Evolutionary conservation across 768 basidiomycete genomes (phyloP).

Genomic region (Naganishia randhawae): DNA sequence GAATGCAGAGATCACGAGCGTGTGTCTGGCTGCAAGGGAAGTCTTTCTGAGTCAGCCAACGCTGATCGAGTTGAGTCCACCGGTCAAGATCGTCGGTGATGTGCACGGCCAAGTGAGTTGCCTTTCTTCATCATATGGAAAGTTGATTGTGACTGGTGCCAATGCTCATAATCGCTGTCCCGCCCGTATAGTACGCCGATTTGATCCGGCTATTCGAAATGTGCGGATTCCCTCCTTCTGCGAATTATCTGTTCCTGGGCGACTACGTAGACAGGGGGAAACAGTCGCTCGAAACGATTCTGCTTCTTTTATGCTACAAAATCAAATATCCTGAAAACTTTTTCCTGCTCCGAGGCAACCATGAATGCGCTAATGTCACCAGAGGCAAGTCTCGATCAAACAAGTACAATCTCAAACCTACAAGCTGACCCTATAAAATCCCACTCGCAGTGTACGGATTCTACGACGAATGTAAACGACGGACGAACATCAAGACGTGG

Average conservation of each 20-base stretch:
- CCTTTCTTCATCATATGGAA: neutral
- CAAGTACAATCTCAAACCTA: no score
- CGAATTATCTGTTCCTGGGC: slow-evolving; percentile 97
- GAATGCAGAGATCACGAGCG: slow-evolving; percentile 88
- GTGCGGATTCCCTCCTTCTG: slow-evolving; percentile 96
- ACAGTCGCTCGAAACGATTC: slow-evolving; percentile 95
- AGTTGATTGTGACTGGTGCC: neutral
- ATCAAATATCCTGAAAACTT: slow-evolving; percentile 99
- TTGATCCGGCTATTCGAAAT: slow-evolving; percentile 97
- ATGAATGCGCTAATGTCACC: slow-evolving; percentile 98
- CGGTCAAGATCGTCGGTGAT: slow-evolving; percentile 98
- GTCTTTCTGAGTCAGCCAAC: slow-evolving; percentile 95
- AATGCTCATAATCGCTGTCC: neutral
- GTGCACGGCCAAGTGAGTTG: slow-evolving; percentile 77
- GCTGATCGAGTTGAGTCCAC: slow-evolving; percentile 91
- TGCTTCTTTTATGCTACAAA: slow-evolving; percentile 95
- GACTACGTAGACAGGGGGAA: slow-evolving; percentile 99
- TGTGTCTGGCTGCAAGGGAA: slow-evolving; percentile 92
- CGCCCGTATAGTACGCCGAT: slow-evolving; percentile 66
- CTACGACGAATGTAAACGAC: slow-evolving; percentile 99
- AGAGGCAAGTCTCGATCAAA: slow-evolving; percentile 65
- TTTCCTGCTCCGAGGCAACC: slow-evolving; percentile 94
- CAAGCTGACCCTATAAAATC: neutral
- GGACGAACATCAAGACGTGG: slow-evolving; percentile 99
- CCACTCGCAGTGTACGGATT: slow-evolving; percentile 81